Percentiles rank a stretch among this genome's conserved stretches.
Conservation (phyloP, 1,139 yeast species). For the Arxiozyma heterogenica region DNA sequence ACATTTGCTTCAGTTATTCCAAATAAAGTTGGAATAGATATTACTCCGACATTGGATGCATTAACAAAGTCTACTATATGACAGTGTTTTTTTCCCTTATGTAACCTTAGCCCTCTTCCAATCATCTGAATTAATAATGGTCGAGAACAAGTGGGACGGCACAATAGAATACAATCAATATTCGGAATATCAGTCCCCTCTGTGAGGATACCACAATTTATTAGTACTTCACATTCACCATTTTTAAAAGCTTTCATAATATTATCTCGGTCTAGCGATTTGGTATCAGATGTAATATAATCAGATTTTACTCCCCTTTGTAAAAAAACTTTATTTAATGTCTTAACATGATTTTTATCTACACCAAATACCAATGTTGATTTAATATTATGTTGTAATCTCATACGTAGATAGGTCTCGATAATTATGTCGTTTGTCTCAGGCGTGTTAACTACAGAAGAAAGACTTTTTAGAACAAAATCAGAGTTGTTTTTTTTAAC, state of each 20-base stretch:
- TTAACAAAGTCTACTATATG: slow-evolving; percentile 74
- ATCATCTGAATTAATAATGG: slow-evolving; percentile 76
- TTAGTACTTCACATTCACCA: slow-evolving; percentile 60
- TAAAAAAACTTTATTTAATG: slow-evolving; percentile 47
- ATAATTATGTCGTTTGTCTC: slow-evolving; percentile 49
- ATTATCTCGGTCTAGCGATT: slow-evolving; percentile 41
- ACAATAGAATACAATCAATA: slow-evolving; percentile 70
- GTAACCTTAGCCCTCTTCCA: slow-evolving; percentile 75
- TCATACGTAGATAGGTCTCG: slow-evolving; percentile 43
- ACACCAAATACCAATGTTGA: slow-evolving; percentile 76
- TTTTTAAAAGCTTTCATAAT: slow-evolving; percentile 50
- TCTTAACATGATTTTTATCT: slow-evolving; percentile 55
- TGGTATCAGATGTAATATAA: slow-evolving; percentile 63
- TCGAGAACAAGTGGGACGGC: slow-evolving; percentile 73
- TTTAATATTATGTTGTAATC: slow-evolving; percentile 33
- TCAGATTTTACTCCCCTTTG: slow-evolving; percentile 59
- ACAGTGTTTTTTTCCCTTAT: slow-evolving; percentile 54
- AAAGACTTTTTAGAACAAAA: slow-evolving; percentile 44
- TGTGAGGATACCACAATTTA: slow-evolving; percentile 85
- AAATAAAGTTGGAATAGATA: slow-evolving; percentile 51
- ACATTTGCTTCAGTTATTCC: slow-evolving; percentile 36
- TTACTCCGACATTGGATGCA: slow-evolving; percentile 48
- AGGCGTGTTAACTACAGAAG: slow-evolving; percentile 46
- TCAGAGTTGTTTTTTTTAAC: slow-evolving; percentile 39
- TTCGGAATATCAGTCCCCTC: slow-evolving; percentile 95